Conservation (phyloP, 805 yeast species). For the Kuraishia piskuri region DNA sequence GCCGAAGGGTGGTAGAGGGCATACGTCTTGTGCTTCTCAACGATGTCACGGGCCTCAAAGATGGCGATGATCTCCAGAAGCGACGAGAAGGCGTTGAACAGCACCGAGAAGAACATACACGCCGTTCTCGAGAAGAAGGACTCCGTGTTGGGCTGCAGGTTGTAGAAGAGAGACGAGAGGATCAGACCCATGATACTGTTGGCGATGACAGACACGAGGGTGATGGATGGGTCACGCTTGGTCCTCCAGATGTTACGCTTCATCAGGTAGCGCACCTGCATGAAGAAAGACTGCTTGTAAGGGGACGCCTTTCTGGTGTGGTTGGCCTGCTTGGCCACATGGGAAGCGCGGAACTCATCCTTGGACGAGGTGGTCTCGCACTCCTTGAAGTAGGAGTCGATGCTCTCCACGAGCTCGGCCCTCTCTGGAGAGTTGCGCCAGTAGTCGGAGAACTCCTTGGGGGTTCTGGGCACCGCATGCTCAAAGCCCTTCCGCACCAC, state of each 20-base stretch:
- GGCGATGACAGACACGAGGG: constrained; percentile 31
- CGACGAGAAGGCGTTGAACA: constrained; percentile 56
- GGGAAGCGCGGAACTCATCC: constrained; percentile 25
- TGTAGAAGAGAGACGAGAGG: constrained; percentile 50
- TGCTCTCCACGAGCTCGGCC: constrained; percentile 19
- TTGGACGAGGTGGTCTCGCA: constrained; percentile 4
- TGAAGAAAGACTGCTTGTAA: constrained; percentile 39
- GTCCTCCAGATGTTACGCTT: constrained; percentile 40
- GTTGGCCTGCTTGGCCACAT: constrained; percentile 42
- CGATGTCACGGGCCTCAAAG: constrained; percentile 47
- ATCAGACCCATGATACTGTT: constrained; percentile 46
- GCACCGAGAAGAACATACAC: constrained; percentile 56
- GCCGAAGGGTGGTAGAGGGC: constrained; percentile 54
- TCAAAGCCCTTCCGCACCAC: constrained; percentile 22
- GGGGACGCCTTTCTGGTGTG: constrained; percentile 38
- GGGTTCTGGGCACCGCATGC: constrained; percentile 25
- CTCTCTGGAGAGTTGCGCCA: constrained; percentile 27
- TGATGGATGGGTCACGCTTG: constrained; percentile 40
- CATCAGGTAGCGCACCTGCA: constrained; percentile 42
- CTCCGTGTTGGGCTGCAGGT: constrained; percentile 30
- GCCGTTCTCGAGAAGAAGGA: constrained; percentile 52
- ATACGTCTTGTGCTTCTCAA: constrained; percentile 49
- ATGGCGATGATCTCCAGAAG: constrained; percentile 47
- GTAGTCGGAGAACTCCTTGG: constrained; percentile 27
- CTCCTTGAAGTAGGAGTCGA: constrained; percentile 21